Percentiles rank a stretch among this genome's conserved stretches.
Conservation (phyloP, 2,329 filamentous ascomycete genomes). For the Aspergillus sp. region DNA sequence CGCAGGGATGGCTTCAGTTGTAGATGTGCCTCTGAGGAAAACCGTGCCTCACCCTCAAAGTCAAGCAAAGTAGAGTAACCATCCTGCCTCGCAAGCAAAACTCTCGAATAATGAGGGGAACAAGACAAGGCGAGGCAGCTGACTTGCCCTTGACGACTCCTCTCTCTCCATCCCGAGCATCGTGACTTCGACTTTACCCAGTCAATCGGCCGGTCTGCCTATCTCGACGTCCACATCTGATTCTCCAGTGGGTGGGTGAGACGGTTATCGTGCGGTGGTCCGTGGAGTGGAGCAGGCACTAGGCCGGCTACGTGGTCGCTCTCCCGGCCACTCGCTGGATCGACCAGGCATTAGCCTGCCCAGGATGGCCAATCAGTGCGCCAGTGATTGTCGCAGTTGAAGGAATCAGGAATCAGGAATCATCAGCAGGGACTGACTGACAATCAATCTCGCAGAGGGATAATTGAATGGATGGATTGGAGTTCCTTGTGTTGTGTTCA, state of each 20-base stretch:
- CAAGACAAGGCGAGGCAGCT: background rate
- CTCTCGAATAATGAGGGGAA: background rate
- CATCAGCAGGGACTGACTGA: background rate
- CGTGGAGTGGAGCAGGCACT: conserved; percentile 4
- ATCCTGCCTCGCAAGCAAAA: background rate
- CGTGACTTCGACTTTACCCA: background rate
- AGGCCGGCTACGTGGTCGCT: conserved; percentile 25
- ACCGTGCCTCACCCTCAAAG: no score
- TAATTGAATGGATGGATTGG: background rate
- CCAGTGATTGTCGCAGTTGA: background rate
- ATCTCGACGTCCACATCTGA: background rate
- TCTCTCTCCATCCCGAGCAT: background rate
- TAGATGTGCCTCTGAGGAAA: no score
- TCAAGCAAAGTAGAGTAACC: background rate
- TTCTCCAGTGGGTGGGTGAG: background rate
- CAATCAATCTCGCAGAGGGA: background rate
- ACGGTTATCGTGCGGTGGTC: background rate
- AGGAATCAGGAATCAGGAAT: background rate
- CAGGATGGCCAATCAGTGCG: background rate
- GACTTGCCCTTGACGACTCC: background rate
- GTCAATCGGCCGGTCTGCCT: background rate
- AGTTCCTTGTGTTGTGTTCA: background rate
- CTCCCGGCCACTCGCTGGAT: conserved; percentile 29
- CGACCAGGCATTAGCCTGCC: conserved; percentile 7
- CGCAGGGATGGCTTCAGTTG: no score